Conservation (phyloP, 179 eudicot species). For the Patellifolia procumbens region DNA sequence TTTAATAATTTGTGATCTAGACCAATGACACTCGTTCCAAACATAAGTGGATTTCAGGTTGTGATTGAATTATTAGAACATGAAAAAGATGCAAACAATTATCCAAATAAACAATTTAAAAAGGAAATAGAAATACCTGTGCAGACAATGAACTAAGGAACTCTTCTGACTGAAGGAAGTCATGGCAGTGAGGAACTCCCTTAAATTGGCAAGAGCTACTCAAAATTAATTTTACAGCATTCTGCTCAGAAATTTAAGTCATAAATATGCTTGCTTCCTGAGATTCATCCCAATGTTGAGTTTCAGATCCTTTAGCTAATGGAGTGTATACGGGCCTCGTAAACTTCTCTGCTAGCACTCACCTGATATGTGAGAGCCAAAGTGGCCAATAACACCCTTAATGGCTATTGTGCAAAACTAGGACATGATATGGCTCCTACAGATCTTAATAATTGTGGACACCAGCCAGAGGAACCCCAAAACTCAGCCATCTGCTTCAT, state of each 20-base stretch:
- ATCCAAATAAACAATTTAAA: neutral
- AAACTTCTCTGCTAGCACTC: slow-evolving; percentile 8
- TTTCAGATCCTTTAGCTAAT: neutral
- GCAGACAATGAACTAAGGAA: neutral
- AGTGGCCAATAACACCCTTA: slow-evolving; percentile 3
- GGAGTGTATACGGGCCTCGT: neutral
- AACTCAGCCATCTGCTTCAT: slow-evolving; percentile 17
- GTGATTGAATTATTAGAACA: neutral
- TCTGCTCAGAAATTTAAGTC: slow-evolving; percentile 12
- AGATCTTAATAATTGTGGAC: slow-evolving; percentile 12
- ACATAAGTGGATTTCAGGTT: neutral
- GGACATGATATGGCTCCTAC: slow-evolving; percentile 2
- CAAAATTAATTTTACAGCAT: neutral
- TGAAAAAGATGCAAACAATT: neutral
- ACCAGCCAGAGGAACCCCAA: slow-evolving; percentile 19
- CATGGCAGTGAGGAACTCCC: slow-evolving; percentile 9
- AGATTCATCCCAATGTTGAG: slow-evolving; percentile 7
- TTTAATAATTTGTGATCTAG: too few species aligned
- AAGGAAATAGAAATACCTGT: slow-evolving; percentile 27
- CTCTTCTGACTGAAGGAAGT: slow-evolving; percentile 28
- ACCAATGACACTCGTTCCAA: too few species aligned
- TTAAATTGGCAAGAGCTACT: slow-evolving; percentile 16
- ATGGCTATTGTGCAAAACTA: slow-evolving; percentile 9
- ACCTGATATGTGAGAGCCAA: slow-evolving; percentile 20
- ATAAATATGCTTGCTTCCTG: slow-evolving; percentile 2